Conservation (phyloP, 345 rosid genomes). For the Hibiscus syriacus region DNA sequence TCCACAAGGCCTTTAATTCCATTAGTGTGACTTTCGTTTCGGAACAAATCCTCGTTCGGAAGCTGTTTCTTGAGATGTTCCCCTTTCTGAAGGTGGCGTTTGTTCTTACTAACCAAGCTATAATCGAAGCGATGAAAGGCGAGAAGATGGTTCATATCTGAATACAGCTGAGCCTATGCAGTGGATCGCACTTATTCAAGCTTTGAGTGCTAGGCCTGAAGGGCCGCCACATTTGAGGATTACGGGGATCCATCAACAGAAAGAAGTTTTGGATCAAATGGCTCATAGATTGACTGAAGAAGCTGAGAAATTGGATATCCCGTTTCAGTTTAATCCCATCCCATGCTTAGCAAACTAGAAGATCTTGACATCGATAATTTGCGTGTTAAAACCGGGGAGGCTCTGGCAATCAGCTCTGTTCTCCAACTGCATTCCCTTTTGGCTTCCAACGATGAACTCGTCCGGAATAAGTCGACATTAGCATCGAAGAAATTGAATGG, state of each 20-base stretch:
- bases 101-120: conserved; percentile 75
- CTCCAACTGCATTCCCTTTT: conserved; percentile 41
- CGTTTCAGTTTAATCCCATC: conserved; percentile 85
- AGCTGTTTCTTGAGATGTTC: conserved; percentile 65
- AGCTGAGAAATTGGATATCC: conserved; percentile 84
- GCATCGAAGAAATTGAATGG: conserved; percentile 38
- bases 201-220: conserved; percentile 64
- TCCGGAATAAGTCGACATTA: conserved; percentile 29
- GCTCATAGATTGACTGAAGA: conserved; percentile 68
- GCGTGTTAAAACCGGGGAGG: conserved; percentile 60
- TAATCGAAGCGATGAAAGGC: conserved; percentile 87
- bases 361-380: conserved; percentile 62
- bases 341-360: conserved; percentile 49
- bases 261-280: conserved; percentile 76
- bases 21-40: conserved; percentile 44
- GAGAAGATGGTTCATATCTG: conserved; percentile 94
- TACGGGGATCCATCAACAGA: conserved; percentile 74
- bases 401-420: background rate
- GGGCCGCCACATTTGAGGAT: conserved; percentile 95
- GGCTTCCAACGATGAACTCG: conserved; percentile 50
- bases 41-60: conserved; percentile 52
- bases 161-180: conserved; percentile 69
- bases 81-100: conserved; percentile 70
- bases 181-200: conserved; percentile 83
- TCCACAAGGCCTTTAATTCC: conserved; percentile 82